A percentile compares a stretch with the other conserved stretches of the same genome.
These are phyloP conservation scores for Sequoiadendron giganteum DNA, from an alignment of 75 land plant genomes.

Conservation along the genomic window DNA sequence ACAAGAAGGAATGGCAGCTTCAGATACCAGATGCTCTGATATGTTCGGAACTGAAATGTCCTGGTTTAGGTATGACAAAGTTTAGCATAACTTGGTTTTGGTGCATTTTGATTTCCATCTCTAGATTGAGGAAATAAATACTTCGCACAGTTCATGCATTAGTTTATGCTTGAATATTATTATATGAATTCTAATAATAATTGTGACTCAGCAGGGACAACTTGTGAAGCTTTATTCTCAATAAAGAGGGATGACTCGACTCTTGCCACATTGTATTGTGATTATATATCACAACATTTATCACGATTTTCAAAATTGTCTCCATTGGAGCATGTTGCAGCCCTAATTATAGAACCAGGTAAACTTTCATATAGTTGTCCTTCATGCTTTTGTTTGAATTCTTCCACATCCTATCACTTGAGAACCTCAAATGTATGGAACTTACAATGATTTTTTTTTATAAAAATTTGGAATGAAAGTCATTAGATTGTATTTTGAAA, in stretches of 20 bases:
- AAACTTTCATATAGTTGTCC: constrained; percentile 10
- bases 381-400: neutral
- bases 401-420: neutral
- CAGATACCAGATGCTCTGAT: constrained; percentile 43
- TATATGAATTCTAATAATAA: neutral
- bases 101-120: neutral
- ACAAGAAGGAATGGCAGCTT: constrained; percentile 55
- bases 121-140: neutral
- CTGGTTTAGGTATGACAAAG: constrained; percentile 3
- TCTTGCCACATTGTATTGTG: constrained; percentile 51
- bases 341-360: constrained; percentile 91
- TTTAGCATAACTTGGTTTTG: neutral
- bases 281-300: constrained; percentile 52
- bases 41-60: neutral
- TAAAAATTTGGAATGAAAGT: neutral
- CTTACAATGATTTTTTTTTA: neutral
- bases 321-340: constrained; percentile 43
- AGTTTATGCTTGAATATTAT: neutral
- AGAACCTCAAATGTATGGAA: neutral
- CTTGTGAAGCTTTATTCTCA: constrained; percentile 49
- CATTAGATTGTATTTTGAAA: neutral
- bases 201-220: constrained; percentile 32
- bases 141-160: neutral
- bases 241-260: constrained; percentile 50
- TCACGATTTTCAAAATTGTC: constrained; percentile 19